These are phyloP conservation scores for Emmonsiellopsis sp. DNA, from an alignment of 2,329 filamentous ascomycete species.

Conservation along the genomic window DNA sequence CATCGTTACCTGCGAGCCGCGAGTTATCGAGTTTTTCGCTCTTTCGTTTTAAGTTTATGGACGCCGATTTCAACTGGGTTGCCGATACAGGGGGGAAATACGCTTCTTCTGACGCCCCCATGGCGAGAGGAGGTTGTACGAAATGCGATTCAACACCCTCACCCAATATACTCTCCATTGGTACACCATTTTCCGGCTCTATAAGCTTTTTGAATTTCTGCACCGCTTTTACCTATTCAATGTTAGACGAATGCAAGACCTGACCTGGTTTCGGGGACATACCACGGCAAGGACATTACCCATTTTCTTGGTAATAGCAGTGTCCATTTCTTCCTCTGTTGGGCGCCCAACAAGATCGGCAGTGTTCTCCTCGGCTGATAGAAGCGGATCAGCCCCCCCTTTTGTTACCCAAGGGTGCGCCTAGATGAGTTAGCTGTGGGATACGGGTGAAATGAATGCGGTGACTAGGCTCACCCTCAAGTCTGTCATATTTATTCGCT, in stretches of 20 bases:
- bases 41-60: background rate
- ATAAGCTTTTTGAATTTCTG: slow-evolving; percentile 76
- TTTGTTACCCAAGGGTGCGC: slow-evolving; percentile 90
- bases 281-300: slow-evolving; percentile 76
- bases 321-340: slow-evolving; percentile 81
- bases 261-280: slow-evolving; percentile 16
- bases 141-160: slow-evolving; percentile 44
- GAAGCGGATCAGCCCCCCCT: slow-evolving; percentile 63
- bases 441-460: background rate
- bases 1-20: background rate
- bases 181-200: slow-evolving; percentile 43
- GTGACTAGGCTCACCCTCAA: slow-evolving; percentile 58
- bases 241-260: no score
- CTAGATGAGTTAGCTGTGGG: slow-evolving; percentile 38
- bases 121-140: slow-evolving; percentile 49
- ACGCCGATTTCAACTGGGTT: background rate
- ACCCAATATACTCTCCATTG: slow-evolving; percentile 53
- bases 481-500: slow-evolving; percentile 73
- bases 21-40: background rate
- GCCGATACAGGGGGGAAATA: slow-evolving; percentile 22
- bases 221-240: slow-evolving; percentile 71
- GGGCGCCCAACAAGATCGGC: slow-evolving; percentile 69
- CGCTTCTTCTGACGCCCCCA: slow-evolving; percentile 31
- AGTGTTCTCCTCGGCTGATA: slow-evolving; percentile 80
- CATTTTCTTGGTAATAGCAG: slow-evolving; percentile 86